Evolutionary conservation across 2,329 filamentous ascomycete genomes (phyloP), one percentile per base, ranked within the genome.

Genomic region (Rosellinia necatrix): DNA sequence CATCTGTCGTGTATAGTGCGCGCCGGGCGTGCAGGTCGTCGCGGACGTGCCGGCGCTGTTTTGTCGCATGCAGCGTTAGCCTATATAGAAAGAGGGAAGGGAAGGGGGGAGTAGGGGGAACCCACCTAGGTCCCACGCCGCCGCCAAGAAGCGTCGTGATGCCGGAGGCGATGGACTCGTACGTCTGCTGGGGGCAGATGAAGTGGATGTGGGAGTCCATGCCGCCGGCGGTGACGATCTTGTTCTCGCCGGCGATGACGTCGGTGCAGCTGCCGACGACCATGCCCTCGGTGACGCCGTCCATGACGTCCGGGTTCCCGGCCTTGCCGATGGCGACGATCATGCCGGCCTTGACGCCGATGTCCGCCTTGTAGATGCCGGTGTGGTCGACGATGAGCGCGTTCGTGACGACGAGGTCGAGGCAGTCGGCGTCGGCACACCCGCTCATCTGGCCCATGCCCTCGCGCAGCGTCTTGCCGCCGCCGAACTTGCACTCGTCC

Each of bases 271-370:
- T 88, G 9, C 93, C 93, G 8, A 97, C 85, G 1, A 96, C 77
- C 86, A 97, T 85, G 53, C 86, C 81, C 0, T 85, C 79, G 56
- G 88, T 80, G 6, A 97, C 91, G 4, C 90, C 90, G 27, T 94
- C 88, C 93, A 97, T 97, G 42, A 96, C 85, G 74, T 97, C 93
- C n/a, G 93, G 93, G 68, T 97, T 97, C 17, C 93, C 93, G 13
- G 93, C 91, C 75, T 97, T 97, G 57, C 93, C 93, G 64, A 97
- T 93, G 0, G 86, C 93, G 24, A 88, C 87, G 67, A 97, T 97
- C 34, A 89, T 71, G 2, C 93, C 92, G 64, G 92, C 75, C 73
- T 96, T 96, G 72, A 97, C 87, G 24, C 93, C 93, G 70, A 97
- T 96, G 72, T 97, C 93, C 5, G 92, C 93, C 76, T 97, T 97